Conservation (phyloP, 352 stramenopile species). For the Globisporangium apiculatum region DNA sequence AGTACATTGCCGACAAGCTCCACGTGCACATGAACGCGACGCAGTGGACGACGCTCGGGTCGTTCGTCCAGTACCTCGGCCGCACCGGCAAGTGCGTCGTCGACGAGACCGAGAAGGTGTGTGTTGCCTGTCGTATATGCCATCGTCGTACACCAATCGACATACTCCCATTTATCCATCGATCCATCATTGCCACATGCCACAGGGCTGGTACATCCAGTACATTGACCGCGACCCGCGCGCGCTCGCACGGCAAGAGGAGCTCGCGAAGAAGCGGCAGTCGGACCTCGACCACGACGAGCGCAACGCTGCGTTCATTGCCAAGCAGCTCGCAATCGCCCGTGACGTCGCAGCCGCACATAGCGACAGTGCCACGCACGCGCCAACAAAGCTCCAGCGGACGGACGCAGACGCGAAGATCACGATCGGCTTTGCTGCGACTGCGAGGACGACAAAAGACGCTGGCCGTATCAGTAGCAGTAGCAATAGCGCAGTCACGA, state of each 20-base stretch:
- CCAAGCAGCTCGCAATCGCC: slow-evolving; percentile 68
- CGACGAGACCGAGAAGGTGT: slow-evolving; percentile 95
- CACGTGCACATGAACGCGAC: slow-evolving; percentile 99
- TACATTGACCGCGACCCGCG: slow-evolving; percentile 93
- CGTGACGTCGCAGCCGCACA: slow-evolving; percentile 22
- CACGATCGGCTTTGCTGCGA: slow-evolving; percentile 20
- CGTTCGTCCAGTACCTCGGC: slow-evolving; percentile 98
- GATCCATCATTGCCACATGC: too few relatives aligned
- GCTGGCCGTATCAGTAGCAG: background rate
- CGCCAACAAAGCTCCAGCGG: slow-evolving; percentile 57
- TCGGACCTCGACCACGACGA: slow-evolving; percentile 90
- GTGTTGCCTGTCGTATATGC: background rate
- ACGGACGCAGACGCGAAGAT: slow-evolving; percentile 41
- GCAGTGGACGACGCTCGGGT: slow-evolving; percentile 94
- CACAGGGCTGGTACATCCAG: slow-evolving; percentile 93
- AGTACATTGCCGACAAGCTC: slow-evolving; percentile 98
- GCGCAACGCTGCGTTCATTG: slow-evolving; percentile 65
- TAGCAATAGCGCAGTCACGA: too few relatives aligned
- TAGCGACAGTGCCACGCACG: slow-evolving; percentile 21
- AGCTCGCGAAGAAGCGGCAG: slow-evolving; percentile 81
- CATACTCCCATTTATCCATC: too few relatives aligned
- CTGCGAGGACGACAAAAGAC: slow-evolving; percentile 21
- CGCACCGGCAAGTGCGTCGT: slow-evolving; percentile 95
- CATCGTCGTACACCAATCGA: too few relatives aligned
- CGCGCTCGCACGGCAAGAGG: slow-evolving; percentile 85